phyloP scores from a whole-genome alignment of 2,329 filamentous ascomycete species.

The Cladosporium cucumerinum region DNA sequence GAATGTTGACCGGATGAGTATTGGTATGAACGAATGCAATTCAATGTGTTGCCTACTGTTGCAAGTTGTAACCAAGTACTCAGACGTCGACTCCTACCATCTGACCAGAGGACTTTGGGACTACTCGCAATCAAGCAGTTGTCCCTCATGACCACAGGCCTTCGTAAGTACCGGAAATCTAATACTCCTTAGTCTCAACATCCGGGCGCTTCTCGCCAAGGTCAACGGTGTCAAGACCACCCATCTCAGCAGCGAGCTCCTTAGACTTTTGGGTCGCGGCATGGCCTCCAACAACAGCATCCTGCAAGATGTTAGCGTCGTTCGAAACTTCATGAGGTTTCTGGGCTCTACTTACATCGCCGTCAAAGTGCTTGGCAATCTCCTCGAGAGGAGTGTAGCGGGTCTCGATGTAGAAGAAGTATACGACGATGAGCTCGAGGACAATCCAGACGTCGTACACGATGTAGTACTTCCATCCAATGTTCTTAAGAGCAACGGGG shows the following conservation, averaged over 20 bases:
- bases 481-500: conserved; percentile 29
- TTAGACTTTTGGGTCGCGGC: conserved; percentile 36
- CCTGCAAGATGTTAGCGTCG: conserved; percentile 31
- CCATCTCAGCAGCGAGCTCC: conserved; percentile 27
- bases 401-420: conserved; percentile 42
- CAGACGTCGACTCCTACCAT: background rate
- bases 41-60: background rate
- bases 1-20: background rate
- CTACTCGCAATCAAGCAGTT: background rate
- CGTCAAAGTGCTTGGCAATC: conserved; percentile 45
- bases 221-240: conserved; percentile 25
- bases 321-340: too few relatives aligned
- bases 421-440: conserved; percentile 33
- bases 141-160: background rate
- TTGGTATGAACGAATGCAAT: background rate
- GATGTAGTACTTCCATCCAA: conserved; percentile 33
- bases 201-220: conserved; percentile 22
- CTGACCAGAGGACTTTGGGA: background rate
- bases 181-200: conserved; percentile 28
- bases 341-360: conserved; percentile 13
- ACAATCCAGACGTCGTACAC: conserved; percentile 34
- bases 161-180: background rate
- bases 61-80: background rate
- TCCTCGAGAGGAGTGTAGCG: conserved; percentile 45
- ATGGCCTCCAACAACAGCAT: conserved; percentile 37